Evolutionary conservation across 2,329 filamentous ascomycete species (phyloP).

Genomic region (Triangularia setosa): DNA sequence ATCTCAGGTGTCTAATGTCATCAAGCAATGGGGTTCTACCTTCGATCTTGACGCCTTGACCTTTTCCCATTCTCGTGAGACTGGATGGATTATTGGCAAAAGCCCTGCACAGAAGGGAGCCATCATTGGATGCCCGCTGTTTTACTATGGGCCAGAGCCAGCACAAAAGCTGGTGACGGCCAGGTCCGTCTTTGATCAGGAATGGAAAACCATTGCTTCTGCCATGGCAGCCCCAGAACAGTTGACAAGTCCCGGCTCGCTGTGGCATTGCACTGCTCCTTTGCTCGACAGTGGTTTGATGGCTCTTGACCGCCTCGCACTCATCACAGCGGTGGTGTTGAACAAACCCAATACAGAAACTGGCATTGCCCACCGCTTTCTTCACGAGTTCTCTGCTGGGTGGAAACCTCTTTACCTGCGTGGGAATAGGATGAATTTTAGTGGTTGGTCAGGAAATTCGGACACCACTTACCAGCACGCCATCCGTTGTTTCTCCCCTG

Average conservation of each 20-base stretch:
- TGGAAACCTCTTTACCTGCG: slow-evolving; percentile 5
- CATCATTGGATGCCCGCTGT: not conserved
- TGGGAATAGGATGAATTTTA: not conserved
- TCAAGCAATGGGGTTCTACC: not conserved
- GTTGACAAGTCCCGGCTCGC: not conserved
- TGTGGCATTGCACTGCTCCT: slow-evolving; percentile 3
- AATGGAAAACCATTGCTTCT: not conserved
- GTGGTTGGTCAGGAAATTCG: not conserved
- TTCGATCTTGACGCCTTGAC: slow-evolving; percentile 3
- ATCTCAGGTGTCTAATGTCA: not conserved
- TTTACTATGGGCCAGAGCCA: not conserved
- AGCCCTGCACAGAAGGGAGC: not conserved
- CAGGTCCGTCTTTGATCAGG: not conserved
- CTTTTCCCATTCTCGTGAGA: not conserved
- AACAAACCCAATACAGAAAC: not conserved
- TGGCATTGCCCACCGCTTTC: not conserved
- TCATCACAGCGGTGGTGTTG: not conserved
- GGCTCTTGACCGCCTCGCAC: slow-evolving; percentile 2
- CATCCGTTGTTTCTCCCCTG: slow-evolving; percentile 2
- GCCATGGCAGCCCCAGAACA: not conserved
- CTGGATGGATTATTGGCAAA: slow-evolving; percentile 7
- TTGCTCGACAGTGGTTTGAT: not conserved
- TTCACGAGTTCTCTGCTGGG: not conserved
- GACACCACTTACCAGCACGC: slow-evolving; percentile 1
- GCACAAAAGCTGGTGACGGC: not conserved